phyloP scores from a whole-genome alignment of 2,329 filamentous ascomycete genomes.

The Beauveria rudraprayagi region DNA sequence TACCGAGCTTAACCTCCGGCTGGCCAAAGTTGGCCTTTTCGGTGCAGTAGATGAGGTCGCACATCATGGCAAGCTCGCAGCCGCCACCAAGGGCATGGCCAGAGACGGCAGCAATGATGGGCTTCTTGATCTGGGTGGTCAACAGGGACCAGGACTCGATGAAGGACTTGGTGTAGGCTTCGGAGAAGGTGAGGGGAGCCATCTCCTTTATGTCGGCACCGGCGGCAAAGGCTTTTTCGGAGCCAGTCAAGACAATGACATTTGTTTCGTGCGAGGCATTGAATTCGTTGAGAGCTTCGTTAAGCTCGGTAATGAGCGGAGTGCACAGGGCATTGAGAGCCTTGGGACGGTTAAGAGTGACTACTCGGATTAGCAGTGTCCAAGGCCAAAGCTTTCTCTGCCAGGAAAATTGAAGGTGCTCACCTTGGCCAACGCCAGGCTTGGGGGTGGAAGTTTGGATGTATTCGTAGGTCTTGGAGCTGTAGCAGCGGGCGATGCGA shows the following conservation, averaged over 20 bases:
- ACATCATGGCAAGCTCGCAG: conserved; percentile 97
- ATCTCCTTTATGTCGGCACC: conserved; percentile 99
- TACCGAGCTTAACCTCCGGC: conserved; percentile 92
- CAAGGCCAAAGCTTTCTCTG: neutral
- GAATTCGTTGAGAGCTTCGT: conserved; percentile 64
- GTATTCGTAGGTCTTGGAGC: conserved; percentile 61
- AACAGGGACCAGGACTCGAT: conserved; percentile 92
- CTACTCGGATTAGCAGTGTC: conserved; percentile 36
- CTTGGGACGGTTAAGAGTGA: conserved; percentile 89
- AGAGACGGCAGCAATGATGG: conserved; percentile 87
- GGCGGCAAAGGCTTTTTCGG: conserved; percentile 82
- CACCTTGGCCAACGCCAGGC: conserved; percentile 86
- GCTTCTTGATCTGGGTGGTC: conserved; percentile 79
- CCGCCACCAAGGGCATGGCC: conserved; percentile 92
- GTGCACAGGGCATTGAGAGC: conserved; percentile 90
- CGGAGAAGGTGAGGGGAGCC: conserved; percentile 81
- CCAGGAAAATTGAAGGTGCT: conserved; percentile 14
- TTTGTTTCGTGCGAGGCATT: conserved; percentile 62
- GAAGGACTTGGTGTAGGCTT: conserved; percentile 83
- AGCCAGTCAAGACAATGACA: conserved; percentile 81
- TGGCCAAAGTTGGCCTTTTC: conserved; percentile 84
- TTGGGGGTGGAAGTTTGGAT: conserved; percentile 75
- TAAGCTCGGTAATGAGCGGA: conserved; percentile 84
- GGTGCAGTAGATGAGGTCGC: conserved; percentile 88
- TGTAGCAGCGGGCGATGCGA: conserved; percentile 44